Conservation (phyloP, 805 yeast genomes). For the Millerozyma acaciae region DNA sequence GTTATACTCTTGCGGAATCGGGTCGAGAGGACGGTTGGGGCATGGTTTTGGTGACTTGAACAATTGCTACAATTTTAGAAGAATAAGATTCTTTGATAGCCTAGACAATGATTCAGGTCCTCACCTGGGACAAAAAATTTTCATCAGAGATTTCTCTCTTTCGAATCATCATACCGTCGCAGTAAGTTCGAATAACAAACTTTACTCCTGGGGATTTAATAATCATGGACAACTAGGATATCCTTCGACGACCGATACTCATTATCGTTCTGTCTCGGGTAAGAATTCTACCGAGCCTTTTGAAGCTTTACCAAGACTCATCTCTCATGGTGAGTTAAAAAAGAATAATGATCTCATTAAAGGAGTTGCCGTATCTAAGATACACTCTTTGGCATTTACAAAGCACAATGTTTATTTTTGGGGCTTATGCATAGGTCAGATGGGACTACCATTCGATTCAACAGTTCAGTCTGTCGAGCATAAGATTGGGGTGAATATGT, state of each 20-base stretch:
- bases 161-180: slow-evolving; percentile 70
- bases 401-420: slow-evolving; percentile 52
- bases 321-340: slow-evolving; percentile 41
- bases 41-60: slow-evolving; percentile 35
- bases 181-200: slow-evolving; percentile 46
- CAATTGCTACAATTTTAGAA: slow-evolving; percentile 41
- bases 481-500: slow-evolving; percentile 23
- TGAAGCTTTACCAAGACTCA: slow-evolving; percentile 36
- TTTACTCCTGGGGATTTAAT: slow-evolving; percentile 81
- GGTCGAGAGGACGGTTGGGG: slow-evolving; percentile 72
- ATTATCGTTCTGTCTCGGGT: slow-evolving; percentile 9
- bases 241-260: slow-evolving; percentile 12
- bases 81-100: slow-evolving; percentile 32
- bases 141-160: slow-evolving; percentile 37
- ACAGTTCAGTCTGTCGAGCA: slow-evolving; percentile 17
- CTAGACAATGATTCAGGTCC: slow-evolving; percentile 11
- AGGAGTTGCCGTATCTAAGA: slow-evolving; percentile 59
- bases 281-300: slow-evolving; percentile 25
- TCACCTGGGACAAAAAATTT: slow-evolving; percentile 8
- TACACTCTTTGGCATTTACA: slow-evolving; percentile 64
- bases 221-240: slow-evolving; percentile 62
- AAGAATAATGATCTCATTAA: slow-evolving; percentile 23
- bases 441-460: slow-evolving; percentile 47
- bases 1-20: slow-evolving; percentile 61
- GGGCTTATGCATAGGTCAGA: slow-evolving; percentile 83